Evolutionary conservation across 257 asterid genomes (phyloP), one percentile per base, ranked within the genome.

Genomic region (Przewalskia tangutica): DNA sequence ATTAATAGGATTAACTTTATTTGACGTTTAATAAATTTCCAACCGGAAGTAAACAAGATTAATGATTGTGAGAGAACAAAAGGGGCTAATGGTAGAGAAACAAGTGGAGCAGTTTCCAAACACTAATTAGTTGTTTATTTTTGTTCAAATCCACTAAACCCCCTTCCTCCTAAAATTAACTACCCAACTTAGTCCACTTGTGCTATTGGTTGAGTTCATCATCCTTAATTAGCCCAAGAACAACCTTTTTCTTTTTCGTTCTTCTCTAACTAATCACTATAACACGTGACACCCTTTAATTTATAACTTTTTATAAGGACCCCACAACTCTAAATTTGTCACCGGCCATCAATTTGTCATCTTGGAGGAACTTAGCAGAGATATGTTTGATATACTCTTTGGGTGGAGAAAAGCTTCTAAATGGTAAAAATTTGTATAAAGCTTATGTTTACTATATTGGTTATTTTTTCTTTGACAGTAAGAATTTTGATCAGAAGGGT

Each of bases 391-490:
- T 70, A 16, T 89, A 81, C 83, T 94, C 3, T 91, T 93, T 77
- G 95, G 98, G 11, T 95, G 98, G 97, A 89, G 94, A 88, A 93
- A 92, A 86, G 98, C 97, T 82, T 89, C 97, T 5, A 95, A 93
- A 89, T 94, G 97, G 98, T 94, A 81, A 38, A 6, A 38, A 38
- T 38, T 4, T 38, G 42, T 38, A 38, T 3, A 38, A 38, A 38
- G 6, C 42, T 59, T 79, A 5, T 79, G 38, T 18, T n/a, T 59
- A 4, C 40, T 64, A 44, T 13, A 18, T 1, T 17, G 8, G 8
- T 75, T 27, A 23, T 2, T 44, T 59, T 56, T 20, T 40, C 14
- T 4, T 53, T 63, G 38, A 8, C 34, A 58, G 36, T 5, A 2
- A 40, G 92, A 93, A 85, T 7, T 56, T 77, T 91, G 85, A 84